Conservation (phyloP, 305 asterid species). For the Fraxinus sp. region DNA sequence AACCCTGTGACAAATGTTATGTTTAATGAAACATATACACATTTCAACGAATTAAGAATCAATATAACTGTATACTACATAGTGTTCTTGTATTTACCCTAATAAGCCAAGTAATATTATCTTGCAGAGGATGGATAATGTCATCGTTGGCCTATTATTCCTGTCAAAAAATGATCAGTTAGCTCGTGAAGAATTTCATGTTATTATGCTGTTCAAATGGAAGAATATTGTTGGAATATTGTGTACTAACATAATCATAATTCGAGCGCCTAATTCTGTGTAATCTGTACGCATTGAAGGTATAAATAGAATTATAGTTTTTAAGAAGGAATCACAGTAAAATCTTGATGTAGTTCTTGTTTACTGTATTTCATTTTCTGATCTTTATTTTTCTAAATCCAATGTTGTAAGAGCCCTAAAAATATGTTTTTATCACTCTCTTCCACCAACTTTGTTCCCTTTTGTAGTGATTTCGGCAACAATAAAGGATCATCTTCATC, state of each 20-base stretch:
- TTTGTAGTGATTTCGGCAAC: background rate
- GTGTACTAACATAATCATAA: no score
- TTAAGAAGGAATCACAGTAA: no score
- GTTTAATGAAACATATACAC: constrained; percentile 18
- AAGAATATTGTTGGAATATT: no score
- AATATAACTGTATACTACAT: no score
- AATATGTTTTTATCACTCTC: background rate
- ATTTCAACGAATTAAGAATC: background rate
- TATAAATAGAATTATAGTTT: no score
- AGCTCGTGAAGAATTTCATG: background rate
- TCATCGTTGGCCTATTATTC: constrained; percentile 36
- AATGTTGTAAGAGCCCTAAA: background rate
- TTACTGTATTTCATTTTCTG: no score
- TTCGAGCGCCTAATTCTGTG: no score
- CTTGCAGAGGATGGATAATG: constrained; percentile 25
- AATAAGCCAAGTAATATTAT: constrained; percentile 35
- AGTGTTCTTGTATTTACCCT: constrained; percentile 21
- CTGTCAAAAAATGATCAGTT: constrained; percentile 21
- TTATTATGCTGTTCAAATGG: no score
- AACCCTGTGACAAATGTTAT: constrained; percentile 30
- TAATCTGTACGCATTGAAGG: no score
- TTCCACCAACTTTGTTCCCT: background rate
- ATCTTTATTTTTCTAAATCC: no score
- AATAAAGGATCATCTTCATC: background rate
- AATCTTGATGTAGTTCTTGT: no score